phyloP scores from a whole-genome alignment of 345 rosid species.

The Kandelia obovata region DNA sequence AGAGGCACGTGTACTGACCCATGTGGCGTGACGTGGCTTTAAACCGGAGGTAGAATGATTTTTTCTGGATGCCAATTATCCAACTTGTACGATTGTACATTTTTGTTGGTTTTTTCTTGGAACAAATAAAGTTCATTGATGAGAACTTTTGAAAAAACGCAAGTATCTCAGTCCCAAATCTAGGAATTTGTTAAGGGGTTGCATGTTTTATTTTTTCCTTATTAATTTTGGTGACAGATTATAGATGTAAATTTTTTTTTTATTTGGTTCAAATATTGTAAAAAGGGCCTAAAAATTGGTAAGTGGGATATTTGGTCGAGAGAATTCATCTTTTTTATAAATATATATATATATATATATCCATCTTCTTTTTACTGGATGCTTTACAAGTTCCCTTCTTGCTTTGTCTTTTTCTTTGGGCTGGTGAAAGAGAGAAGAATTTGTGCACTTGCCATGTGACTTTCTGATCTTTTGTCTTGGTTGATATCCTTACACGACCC shows the following conservation, averaged over 20 bases:
- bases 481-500: background rate
- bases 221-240: background rate
- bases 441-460: conserved; percentile 1
- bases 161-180: conserved; percentile 14
- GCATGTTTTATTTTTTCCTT: background rate
- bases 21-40: conserved; percentile 44
- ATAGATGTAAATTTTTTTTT: conserved; percentile 6
- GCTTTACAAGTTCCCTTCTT: too few relatives aligned
- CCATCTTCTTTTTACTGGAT: background rate
- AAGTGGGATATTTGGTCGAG: conserved; percentile 1
- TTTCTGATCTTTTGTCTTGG: background rate
- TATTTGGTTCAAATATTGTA: conserved; percentile 5
- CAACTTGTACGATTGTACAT: background rate
- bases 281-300: background rate
- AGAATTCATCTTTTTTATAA: background rate
- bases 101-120: conserved; percentile 7
- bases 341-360: too few relatives aligned
- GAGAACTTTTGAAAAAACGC: background rate
- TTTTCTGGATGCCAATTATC: too few relatives aligned
- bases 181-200: conserved; percentile 22
- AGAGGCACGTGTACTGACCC: conserved; percentile 35
- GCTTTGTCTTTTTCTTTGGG: background rate
- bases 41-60: background rate
- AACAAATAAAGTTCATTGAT: conserved; percentile 12
- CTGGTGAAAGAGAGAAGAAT: too few relatives aligned